phyloP scores from a whole-genome alignment of 1,284 basidiomycete species.

The Phylloboletellus chloephorus region DNA sequence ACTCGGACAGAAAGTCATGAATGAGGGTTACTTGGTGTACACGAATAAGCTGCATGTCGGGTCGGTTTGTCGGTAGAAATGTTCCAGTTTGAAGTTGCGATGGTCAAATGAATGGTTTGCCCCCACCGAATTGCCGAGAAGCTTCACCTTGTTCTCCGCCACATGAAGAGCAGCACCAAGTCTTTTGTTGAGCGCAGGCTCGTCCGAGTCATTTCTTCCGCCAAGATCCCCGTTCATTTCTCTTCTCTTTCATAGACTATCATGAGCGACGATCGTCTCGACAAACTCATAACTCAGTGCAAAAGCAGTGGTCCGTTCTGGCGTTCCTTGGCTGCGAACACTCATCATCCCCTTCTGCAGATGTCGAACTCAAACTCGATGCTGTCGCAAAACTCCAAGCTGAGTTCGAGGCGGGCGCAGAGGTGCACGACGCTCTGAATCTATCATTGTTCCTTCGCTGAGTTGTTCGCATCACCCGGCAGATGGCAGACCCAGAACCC shows the following conservation, averaged over 20 bases:
- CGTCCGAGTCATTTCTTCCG: constrained; percentile 14
- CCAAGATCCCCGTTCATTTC: constrained; percentile 12
- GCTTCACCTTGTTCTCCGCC: constrained; percentile 10
- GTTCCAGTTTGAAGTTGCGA: neutral
- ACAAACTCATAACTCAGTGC: constrained; percentile 62
- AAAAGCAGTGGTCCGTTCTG: constrained; percentile 56
- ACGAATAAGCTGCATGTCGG: neutral
- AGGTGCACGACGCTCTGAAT: constrained; percentile 42
- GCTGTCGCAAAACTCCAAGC: constrained; percentile 70
- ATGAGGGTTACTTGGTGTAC: constrained; percentile 2
- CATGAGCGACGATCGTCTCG: constrained; percentile 54
- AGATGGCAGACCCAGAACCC: constrained; percentile 68
- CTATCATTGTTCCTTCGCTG: constrained; percentile 9
- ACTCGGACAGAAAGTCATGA: constrained; percentile 57
- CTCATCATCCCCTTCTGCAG: constrained; percentile 34
- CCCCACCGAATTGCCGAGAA: constrained; percentile 9
- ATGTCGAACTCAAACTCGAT: constrained; percentile 75
- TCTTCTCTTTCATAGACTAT: constrained; percentile 16
- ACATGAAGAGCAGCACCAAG: constrained; percentile 17
- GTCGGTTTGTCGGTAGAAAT: neutral
- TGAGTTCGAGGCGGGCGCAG: constrained; percentile 61
- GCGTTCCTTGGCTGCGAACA: constrained; percentile 1
- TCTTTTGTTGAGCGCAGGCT: constrained; percentile 21
- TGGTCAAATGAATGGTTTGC: neutral
- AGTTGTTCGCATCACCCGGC: constrained; percentile 13